These are phyloP conservation scores for Nakaseomyces delphensis DNA, from an alignment of 1,139 yeast species.

Conservation along the genomic window DNA sequence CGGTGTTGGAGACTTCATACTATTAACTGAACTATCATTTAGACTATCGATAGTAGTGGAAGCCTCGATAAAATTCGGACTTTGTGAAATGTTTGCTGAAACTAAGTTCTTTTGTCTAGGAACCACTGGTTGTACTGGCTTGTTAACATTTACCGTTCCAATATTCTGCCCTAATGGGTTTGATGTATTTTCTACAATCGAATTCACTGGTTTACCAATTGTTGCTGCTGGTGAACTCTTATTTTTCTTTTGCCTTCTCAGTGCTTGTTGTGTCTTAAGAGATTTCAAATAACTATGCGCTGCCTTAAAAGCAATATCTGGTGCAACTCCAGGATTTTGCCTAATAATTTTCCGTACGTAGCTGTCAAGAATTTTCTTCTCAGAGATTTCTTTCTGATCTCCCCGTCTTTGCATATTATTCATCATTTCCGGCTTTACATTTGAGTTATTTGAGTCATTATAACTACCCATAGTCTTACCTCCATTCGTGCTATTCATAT, in stretches of 20 bases:
- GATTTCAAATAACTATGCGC: slow-evolving; percentile 26
- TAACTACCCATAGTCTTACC: background rate
- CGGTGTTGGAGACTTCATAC: slow-evolving; percentile 28
- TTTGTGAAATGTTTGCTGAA: background rate
- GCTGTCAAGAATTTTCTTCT: slow-evolving; percentile 27
- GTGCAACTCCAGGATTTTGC: slow-evolving; percentile 28
- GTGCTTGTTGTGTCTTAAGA: slow-evolving; percentile 12
- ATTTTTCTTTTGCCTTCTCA: slow-evolving; percentile 6
- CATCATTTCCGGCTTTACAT: background rate
- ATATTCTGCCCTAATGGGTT: background rate
- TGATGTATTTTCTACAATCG: background rate
- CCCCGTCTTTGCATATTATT: slow-evolving; percentile 2
- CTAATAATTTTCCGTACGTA: slow-evolving; percentile 27
- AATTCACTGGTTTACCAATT: background rate
- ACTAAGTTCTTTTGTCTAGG: background rate
- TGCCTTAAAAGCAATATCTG: slow-evolving; percentile 29
- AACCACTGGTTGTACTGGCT: background rate
- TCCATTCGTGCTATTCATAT: background rate
- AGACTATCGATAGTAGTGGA: background rate
- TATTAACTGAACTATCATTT: slow-evolving; percentile 5
- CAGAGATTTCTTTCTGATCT: slow-evolving; percentile 13
- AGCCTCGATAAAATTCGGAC: background rate
- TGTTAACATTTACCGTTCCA: background rate
- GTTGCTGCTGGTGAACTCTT: background rate
- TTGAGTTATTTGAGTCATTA: slow-evolving; percentile 2